Base-by-base conservation (phyloP, 768 basidiomycete genomes). In the Terana coerulea region DNA sequence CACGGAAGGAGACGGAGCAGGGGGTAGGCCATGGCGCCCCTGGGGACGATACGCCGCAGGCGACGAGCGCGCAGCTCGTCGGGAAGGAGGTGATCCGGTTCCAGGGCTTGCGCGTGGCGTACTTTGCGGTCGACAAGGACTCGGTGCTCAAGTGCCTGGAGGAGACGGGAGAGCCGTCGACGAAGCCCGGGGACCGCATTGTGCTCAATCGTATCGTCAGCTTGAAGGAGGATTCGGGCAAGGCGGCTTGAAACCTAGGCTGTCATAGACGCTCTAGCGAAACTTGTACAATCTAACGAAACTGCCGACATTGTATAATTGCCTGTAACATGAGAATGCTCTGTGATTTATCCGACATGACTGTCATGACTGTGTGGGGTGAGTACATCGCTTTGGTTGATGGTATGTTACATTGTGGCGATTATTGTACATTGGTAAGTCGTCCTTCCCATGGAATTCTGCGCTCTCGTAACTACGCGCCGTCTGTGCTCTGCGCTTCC, bases 51-150 rank as follows among this genome's bases (percentile, higher is more conserved):
- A 88, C 83, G 24, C 92, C 90, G 1, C 77, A 79, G 43, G 84
- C 86, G 19, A 89, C 84, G 5, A 82, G 77, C 46, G 86, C 83
- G 49, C 89, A 91, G 67, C 75, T 95, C 34, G 80, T 91, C 39
- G 95, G 89, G 24, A 88, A 88, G 67, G 97, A 98, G 68, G 91
- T 87, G 64, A 79, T 98, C 49, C 80, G 97, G 33, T 98, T 99
- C 84, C 97, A 99, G 70, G 97, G 94, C 7, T 75, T 98, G 63
- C 84, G 97, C 9, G 85, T 98, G 41, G 97, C 88, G 2, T 99
- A 98, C 73, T 98, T 99, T 63, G 80, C 91, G 17, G 73, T 98
- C 24, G 97, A 99, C 67, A 87, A 84, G 67, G 95, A 98, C 61
- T 74, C 93, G 31, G 75, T 77, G 30, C 61, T 94, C 30, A 79